Percentiles rank a stretch among this genome's conserved stretches.
Conservation (phyloP, 1,139 yeast species). For the Candida anutae region DNA sequence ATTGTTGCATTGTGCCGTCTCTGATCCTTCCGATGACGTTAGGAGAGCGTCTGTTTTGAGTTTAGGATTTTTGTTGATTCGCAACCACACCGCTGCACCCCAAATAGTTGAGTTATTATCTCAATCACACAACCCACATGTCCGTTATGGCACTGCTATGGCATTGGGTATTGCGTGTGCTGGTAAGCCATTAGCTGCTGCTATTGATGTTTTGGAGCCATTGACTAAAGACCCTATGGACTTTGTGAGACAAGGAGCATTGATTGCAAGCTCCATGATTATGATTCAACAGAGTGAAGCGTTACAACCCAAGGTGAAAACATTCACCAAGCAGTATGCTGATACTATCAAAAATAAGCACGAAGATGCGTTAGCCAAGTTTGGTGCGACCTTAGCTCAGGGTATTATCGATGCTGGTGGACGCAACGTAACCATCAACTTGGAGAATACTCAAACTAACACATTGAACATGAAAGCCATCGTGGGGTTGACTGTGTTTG, state of each 20-base stretch:
- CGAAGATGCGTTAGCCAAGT: slow-evolving; percentile 94
- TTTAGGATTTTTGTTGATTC: slow-evolving; percentile 85
- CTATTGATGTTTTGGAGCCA: slow-evolving; percentile 88
- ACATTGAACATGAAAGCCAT: slow-evolving; percentile 86
- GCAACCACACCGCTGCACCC: slow-evolving; percentile 91
- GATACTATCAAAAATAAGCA: slow-evolving; percentile 77
- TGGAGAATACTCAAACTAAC: slow-evolving; percentile 87
- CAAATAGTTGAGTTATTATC: slow-evolving; percentile 88
- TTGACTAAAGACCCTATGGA: slow-evolving; percentile 91
- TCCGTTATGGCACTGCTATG: slow-evolving; percentile 96
- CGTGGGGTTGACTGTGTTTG: slow-evolving; percentile 83
- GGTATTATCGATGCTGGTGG: slow-evolving; percentile 99
- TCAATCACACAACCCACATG: slow-evolving; percentile 96
- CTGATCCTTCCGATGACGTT: slow-evolving; percentile 94
- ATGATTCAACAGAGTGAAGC: slow-evolving; percentile 90
- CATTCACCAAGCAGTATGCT: slow-evolving; percentile 66
- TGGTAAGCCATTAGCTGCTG: slow-evolving; percentile 83
- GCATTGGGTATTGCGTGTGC: slow-evolving; percentile 97
- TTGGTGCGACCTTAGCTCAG: slow-evolving; percentile 95
- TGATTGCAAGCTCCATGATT: slow-evolving; percentile 88
- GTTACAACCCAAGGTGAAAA: slow-evolving; percentile 71
- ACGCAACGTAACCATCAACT: slow-evolving; percentile 87
- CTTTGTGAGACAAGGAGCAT: slow-evolving; percentile 96
- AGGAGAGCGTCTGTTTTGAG: slow-evolving; percentile 94
- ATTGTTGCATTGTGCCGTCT: slow-evolving; percentile 86